Percentiles rank a stretch among this genome's conserved stretches.
These are phyloP conservation scores for Pestalotiopsis sp. DNA, from an alignment of 2,329 filamentous ascomycete species.

Conservation along the genomic window DNA sequence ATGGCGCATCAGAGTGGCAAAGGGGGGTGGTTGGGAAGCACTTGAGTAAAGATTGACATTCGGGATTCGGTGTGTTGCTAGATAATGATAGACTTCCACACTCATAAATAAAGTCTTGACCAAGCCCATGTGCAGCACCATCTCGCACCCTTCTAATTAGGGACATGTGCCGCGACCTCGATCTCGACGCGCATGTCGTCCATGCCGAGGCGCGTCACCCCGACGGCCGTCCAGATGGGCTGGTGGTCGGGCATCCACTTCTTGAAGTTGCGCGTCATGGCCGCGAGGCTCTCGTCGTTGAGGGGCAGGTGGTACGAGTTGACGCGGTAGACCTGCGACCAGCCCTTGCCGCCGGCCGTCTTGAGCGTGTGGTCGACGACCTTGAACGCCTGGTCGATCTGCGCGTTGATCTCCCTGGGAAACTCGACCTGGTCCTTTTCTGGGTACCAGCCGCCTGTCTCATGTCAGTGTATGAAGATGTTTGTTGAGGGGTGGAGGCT, in stretches of 20 bases:
- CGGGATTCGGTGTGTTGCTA: background rate
- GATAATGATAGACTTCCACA: background rate
- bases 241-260: slow-evolving; percentile 53
- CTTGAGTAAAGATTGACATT: too few relatives aligned
- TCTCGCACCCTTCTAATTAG: background rate
- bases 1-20: too few relatives aligned
- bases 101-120: too few relatives aligned
- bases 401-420: slow-evolving; percentile 38
- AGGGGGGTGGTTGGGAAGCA: too few relatives aligned
- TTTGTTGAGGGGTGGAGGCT: background rate
- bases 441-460: slow-evolving; percentile 33
- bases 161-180: slow-evolving; percentile 41
- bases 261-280: slow-evolving; percentile 47
- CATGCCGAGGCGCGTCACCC: slow-evolving; percentile 46
- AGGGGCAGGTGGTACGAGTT: slow-evolving; percentile 46
- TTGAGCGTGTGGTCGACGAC: slow-evolving; percentile 56
- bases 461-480: too few relatives aligned
- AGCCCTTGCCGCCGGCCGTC: slow-evolving; percentile 55
- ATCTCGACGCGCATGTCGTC: slow-evolving; percentile 59
- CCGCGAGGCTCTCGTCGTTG: slow-evolving; percentile 38
- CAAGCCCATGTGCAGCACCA: background rate
- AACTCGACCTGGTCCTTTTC: slow-evolving; percentile 20
- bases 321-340: slow-evolving; percentile 53
- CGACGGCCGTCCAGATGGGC: slow-evolving; percentile 56
- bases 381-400: slow-evolving; percentile 54